These are phyloP conservation scores for Leishmania lainsoni DNA, from an alignment of 208 protist genomes.

Conservation along the genomic window DNA sequence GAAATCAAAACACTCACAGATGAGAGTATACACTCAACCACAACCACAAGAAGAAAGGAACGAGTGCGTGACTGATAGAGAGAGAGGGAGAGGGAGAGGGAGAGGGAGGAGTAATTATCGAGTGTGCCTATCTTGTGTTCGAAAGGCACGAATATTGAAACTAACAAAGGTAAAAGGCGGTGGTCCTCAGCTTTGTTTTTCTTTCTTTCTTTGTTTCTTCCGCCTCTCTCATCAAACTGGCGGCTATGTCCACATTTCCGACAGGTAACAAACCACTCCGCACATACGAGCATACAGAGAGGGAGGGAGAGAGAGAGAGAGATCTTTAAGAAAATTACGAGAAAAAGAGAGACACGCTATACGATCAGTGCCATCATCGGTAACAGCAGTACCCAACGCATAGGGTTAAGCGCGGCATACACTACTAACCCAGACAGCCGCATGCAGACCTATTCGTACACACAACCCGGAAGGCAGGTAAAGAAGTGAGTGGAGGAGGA, in stretches of 20 bases:
- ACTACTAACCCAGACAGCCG: neutral
- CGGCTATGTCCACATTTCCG: neutral
- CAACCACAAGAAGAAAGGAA: neutral
- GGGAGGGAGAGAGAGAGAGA: too few species aligned
- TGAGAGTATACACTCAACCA: neutral
- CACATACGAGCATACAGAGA: neutral
- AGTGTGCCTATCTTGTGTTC: neutral
- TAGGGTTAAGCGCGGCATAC: neutral
- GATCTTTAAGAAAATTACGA: neutral
- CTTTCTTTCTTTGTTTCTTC: neutral
- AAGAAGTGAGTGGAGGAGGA: neutral
- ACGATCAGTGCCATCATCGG: neutral
- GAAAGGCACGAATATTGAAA: neutral
- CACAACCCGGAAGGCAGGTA: neutral
- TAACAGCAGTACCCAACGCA: neutral
- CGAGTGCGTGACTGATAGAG: neutral
- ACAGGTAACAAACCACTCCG: neutral
- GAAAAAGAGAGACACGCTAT: neutral
- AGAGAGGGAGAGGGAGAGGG: neutral
- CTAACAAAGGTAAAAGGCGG: neutral
- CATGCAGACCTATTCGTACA: neutral
- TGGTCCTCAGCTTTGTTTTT: neutral
- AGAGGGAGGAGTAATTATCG: neutral
- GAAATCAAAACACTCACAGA: neutral
- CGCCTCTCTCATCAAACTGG: neutral